Evolutionary conservation across 1,284 basidiomycete genomes (phyloP).

Genomic region (Entoloma clypeatum): DNA sequence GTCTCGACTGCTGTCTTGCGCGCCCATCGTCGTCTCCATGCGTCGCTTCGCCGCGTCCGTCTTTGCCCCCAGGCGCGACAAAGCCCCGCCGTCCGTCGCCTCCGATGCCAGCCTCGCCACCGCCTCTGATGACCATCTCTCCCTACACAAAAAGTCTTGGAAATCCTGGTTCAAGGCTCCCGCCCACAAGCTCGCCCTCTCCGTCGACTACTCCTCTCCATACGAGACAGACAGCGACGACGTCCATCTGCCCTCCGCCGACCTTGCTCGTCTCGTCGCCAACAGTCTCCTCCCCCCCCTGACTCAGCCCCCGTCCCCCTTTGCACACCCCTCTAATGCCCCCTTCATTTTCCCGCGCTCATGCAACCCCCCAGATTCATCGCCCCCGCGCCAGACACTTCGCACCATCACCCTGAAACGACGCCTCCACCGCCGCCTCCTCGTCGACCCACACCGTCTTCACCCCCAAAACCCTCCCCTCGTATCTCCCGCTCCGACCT

Average conservation of each 20-base stretch:
- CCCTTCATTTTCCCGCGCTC: slow-evolving; percentile 61
- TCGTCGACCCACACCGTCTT: slow-evolving; percentile 29
- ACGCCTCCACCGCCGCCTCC: slow-evolving; percentile 46
- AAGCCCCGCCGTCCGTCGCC: slow-evolving; percentile 1
- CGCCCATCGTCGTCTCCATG: slow-evolving; percentile 4
- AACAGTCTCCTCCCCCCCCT: slow-evolving; percentile 36
- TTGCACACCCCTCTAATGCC: slow-evolving; percentile 50
- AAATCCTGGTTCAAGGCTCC: slow-evolving; percentile 49
- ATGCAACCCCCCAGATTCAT: slow-evolving; percentile 38
- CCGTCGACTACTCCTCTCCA: slow-evolving; percentile 22
- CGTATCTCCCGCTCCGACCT: slow-evolving; percentile 24
- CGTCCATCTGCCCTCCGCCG: slow-evolving; percentile 11
- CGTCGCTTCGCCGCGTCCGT: neutral
- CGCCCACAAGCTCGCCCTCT: slow-evolving; percentile 13
- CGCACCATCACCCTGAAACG: slow-evolving; percentile 47
- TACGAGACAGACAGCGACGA: slow-evolving; percentile 14
- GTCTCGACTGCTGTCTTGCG: slow-evolving; percentile 8
- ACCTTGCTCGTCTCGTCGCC: slow-evolving; percentile 29
- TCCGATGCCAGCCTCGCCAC: slow-evolving; percentile 30
- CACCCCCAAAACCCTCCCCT: slow-evolving; percentile 33
- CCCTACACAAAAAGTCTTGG: slow-evolving; percentile 46
- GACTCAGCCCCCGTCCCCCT: slow-evolving; percentile 29
- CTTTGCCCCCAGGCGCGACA: neutral
- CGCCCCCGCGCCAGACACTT: slow-evolving; percentile 40
- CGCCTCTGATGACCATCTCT: slow-evolving; percentile 50